Conservation (phyloP, 148 eudicot species). For the Fagopyrum esculentum region DNA sequence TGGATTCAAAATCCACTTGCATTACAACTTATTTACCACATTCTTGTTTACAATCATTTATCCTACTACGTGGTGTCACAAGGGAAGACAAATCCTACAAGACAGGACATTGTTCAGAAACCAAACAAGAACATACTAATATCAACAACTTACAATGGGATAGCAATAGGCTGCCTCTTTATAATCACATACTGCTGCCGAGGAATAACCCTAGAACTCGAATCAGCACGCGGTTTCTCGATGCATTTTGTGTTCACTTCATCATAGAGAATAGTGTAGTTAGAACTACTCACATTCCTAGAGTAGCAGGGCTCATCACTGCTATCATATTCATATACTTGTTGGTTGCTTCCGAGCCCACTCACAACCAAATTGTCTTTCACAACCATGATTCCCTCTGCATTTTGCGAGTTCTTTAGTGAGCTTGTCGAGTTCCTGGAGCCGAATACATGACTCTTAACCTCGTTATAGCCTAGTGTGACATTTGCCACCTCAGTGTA, state of each 20-base stretch:
- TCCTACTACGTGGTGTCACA: background rate
- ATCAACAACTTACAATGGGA: background rate
- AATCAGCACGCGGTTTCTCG: background rate
- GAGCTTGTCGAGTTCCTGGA: constrained; percentile 15
- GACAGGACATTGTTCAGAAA: background rate
- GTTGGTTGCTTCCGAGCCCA: constrained; percentile 46
- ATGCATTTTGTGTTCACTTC: constrained; percentile 38
- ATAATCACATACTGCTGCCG: background rate
- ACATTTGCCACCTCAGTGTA: constrained; percentile 39
- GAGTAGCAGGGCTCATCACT: constrained; percentile 39
- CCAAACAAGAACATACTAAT: background rate
- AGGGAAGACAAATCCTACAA: too few relatives aligned
- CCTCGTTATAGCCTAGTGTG: constrained; percentile 42
- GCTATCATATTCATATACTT: constrained; percentile 30
- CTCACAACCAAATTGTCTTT: constrained; percentile 38
- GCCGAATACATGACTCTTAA: constrained; percentile 15
- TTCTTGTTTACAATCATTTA: background rate
- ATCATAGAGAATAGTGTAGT: constrained; percentile 69
- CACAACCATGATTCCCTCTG: constrained; percentile 38
- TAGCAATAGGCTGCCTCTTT: background rate
- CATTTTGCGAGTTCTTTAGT: constrained; percentile 41
- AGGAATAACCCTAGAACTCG: constrained; percentile 1
- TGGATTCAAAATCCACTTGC: background rate
- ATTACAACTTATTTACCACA: background rate
- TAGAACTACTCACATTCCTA: constrained; percentile 64